Evolutionary conservation across 139 green algal species (phyloP).

Genomic region (Micractinium sp.): DNA sequence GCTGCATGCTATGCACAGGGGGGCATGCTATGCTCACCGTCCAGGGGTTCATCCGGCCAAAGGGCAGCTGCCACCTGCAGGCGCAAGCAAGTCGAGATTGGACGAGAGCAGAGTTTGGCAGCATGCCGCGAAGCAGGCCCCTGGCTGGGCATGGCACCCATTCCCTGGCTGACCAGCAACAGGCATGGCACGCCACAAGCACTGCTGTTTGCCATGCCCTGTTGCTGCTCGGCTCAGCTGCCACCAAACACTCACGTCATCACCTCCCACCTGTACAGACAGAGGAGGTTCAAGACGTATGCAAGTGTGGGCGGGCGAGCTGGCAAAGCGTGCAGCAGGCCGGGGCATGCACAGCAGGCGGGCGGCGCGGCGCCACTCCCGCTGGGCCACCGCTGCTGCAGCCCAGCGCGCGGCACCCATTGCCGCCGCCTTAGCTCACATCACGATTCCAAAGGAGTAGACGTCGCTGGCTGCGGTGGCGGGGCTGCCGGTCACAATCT

Average conservation of each 20-base stretch:
- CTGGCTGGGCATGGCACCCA: too few species aligned
- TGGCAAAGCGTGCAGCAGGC: neutral
- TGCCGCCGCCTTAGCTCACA: neutral
- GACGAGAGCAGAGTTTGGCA: too few species aligned
- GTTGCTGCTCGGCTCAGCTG: too few species aligned
- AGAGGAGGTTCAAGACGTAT: neutral
- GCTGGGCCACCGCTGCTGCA: too few species aligned
- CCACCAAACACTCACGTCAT: neutral
- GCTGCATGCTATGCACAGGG: too few species aligned
- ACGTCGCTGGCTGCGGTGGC: neutral
- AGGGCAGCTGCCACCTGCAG: neutral
- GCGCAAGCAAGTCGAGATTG: too few species aligned
- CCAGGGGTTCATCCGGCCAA: neutral
- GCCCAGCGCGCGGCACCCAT: too few species aligned
- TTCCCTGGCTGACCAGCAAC: too few species aligned
- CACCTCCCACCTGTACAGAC: neutral
- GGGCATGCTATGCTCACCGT: neutral
- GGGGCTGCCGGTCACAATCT: neutral
- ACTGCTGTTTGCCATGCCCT: too few species aligned
- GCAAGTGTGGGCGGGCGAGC: neutral
- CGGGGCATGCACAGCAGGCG: neutral
- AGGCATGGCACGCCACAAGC: too few species aligned
- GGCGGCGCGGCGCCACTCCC: too few species aligned
- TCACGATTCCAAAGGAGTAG: neutral
- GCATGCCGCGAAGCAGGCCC: too few species aligned